These are phyloP conservation scores for Hypomontagnella monticulosa DNA, from an alignment of 495 filamentous ascomycete genomes.

Conservation along the genomic window DNA sequence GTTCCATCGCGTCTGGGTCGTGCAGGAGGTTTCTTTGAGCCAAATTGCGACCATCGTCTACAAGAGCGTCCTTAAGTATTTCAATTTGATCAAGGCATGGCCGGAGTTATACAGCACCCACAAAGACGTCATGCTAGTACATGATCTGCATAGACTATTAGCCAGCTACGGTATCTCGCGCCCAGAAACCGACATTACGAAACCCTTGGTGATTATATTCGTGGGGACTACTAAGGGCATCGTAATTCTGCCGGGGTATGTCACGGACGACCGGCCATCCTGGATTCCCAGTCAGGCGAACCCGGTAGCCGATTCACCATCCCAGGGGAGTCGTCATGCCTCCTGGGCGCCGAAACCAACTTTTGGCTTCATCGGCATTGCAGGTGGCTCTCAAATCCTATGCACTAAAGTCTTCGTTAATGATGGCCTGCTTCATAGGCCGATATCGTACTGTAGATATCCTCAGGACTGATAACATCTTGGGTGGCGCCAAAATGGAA, in stretches of 20 bases:
- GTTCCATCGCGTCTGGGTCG: conserved; percentile 11
- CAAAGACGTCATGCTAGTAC: neutral
- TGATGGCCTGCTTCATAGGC: neutral
- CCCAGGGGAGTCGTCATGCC: conserved; percentile 7
- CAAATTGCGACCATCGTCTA: conserved; percentile 7
- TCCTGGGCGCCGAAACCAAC: neutral
- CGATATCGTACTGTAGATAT: neutral
- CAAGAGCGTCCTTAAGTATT: neutral
- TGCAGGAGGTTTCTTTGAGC: conserved; percentile 3
- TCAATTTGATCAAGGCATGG: conserved; percentile 9
- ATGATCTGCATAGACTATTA: conserved; percentile 3
- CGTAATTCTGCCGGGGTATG: too few species aligned
- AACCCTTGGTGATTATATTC: conserved; percentile 2
- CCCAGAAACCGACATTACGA: neutral
- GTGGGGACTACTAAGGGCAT: neutral
- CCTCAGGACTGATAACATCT: neutral
- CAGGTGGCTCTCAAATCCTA: neutral
- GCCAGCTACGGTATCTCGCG: conserved; percentile 13
- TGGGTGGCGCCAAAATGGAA: conserved; percentile 4
- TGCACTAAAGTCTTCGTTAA: neutral
- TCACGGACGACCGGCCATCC: neutral
- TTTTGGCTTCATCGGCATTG: neutral
- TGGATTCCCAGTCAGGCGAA: conserved; percentile 5
- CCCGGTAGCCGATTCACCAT: neutral
- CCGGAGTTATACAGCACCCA: conserved; percentile 8